These are phyloP conservation scores for Solanum ossicruentum DNA, from an alignment of 257 asterid species.

Conservation along the genomic window DNA sequence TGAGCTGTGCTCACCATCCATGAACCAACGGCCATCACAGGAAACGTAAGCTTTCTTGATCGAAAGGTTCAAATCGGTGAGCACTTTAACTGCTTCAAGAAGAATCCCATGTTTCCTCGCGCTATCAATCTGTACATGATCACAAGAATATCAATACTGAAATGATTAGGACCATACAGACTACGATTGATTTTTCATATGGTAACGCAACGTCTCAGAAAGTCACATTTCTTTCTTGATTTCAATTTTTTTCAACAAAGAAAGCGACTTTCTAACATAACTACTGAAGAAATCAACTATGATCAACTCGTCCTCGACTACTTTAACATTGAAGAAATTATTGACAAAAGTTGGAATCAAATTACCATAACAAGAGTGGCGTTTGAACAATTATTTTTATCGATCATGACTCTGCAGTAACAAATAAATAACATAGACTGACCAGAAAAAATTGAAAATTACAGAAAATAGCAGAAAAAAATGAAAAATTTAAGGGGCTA, in stretches of 20 bases:
- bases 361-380: conserved; percentile 72
- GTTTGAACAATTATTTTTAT: conserved; percentile 65
- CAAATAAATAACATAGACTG: conserved; percentile 8
- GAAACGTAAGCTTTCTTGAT: conserved; percentile 86
- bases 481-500: too few relatives aligned
- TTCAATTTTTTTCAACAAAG: neutral
- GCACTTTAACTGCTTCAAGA: conserved; percentile 79
- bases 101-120: conserved; percentile 83
- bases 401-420: conserved; percentile 75
- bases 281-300: neutral
- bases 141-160: neutral
- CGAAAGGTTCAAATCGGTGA: conserved; percentile 82
- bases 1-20: conserved; percentile 67
- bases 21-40: conserved; percentile 95
- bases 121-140: conserved; percentile 59
- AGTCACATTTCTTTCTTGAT: neutral
- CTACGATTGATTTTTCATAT: neutral
- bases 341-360: neutral
- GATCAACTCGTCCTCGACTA: neutral
- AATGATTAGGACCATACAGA: neutral
- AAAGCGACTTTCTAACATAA: neutral
- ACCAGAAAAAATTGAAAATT: neutral
- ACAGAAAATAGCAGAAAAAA: too few relatives aligned
- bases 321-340: neutral
- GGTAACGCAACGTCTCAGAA: neutral